Conservation (phyloP, 352 stramenopile species). For the Phytophthora pluvialis region DNA sequence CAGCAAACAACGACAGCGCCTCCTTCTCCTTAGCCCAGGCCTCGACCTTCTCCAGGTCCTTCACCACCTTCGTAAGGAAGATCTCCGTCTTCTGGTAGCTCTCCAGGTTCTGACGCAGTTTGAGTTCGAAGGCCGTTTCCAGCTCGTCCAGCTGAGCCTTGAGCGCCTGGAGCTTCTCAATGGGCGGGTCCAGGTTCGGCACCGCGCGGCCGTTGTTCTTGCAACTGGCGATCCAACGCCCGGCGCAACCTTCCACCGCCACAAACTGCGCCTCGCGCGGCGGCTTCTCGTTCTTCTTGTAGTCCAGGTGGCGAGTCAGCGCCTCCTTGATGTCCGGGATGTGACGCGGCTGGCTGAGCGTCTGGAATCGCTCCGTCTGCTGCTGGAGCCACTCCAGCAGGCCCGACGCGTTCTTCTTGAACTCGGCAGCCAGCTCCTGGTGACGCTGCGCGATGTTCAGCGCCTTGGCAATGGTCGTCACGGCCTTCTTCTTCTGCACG, state of each 20-base stretch:
- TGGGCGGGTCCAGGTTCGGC: constrained; percentile 68
- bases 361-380: constrained; percentile 82
- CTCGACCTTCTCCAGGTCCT: constrained; percentile 87
- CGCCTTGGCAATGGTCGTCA: constrained; percentile 91
- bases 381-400: constrained; percentile 76
- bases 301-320: constrained; percentile 71
- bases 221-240: constrained; percentile 85
- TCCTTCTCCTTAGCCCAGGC: constrained; percentile 85
- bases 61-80: constrained; percentile 85
- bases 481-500: constrained; percentile 90
- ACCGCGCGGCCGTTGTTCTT: constrained; percentile 88
- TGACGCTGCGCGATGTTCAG: constrained; percentile 91
- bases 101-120: constrained; percentile 75
- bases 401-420: constrained; percentile 68
- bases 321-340: constrained; percentile 76
- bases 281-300: constrained; percentile 90
- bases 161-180: constrained; percentile 83
- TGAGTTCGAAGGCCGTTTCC: constrained; percentile 76
- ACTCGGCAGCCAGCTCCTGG: constrained; percentile 81
- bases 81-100: constrained; percentile 87
- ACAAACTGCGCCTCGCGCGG: constrained; percentile 85
- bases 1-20: constrained; percentile 69
- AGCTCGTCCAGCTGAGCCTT: constrained; percentile 72
- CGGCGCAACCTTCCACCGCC: constrained; percentile 76
- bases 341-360: constrained; percentile 65